Percentiles rank a stretch among this genome's conserved stretches.
phyloP scores from a whole-genome alignment of 768 basidiomycete species.

The Leccinum pellstonianum region DNA sequence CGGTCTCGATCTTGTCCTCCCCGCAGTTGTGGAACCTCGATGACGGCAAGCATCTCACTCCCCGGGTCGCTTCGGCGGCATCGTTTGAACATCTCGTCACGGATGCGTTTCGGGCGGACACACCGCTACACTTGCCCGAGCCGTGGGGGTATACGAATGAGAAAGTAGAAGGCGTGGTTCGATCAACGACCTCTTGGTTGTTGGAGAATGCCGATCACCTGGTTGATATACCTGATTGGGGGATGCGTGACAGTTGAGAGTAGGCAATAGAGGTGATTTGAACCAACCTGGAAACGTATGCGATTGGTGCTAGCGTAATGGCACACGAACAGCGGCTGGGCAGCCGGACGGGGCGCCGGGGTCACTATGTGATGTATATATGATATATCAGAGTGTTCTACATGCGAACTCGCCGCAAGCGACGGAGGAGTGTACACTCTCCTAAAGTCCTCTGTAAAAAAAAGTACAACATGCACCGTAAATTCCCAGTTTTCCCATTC shows the following conservation, averaged over 20 bases:
- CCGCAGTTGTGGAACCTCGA: constrained; percentile 29
- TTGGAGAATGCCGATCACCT: not conserved
- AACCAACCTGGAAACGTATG: not conserved
- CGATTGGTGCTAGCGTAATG: not conserved
- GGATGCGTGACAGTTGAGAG: not conserved
- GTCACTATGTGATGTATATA: not conserved
- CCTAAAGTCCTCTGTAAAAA: not conserved
- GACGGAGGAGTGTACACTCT: not conserved
- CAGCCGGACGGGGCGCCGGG: not conserved
- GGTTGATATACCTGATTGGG: not conserved
- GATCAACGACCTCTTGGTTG: not conserved
- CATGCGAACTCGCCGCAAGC: not conserved
- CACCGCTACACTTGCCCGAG: constrained; percentile 14
- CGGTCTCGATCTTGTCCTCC: not conserved
- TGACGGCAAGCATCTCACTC: constrained; percentile 20
- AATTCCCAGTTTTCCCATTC: not conserved
- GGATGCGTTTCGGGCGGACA: constrained; percentile 19
- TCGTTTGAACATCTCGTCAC: constrained; percentile 28
- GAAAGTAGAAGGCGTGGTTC: not conserved
- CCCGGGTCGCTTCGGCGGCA: constrained; percentile 20
- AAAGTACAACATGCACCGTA: not conserved
- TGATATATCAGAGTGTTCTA: not conserved
- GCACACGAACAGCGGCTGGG: not conserved
- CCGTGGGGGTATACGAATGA: constrained; percentile 20
- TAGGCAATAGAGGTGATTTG: not conserved